phyloP scores from a whole-genome alignment of 208 protist genomes.

The Phytomonas francai region DNA sequence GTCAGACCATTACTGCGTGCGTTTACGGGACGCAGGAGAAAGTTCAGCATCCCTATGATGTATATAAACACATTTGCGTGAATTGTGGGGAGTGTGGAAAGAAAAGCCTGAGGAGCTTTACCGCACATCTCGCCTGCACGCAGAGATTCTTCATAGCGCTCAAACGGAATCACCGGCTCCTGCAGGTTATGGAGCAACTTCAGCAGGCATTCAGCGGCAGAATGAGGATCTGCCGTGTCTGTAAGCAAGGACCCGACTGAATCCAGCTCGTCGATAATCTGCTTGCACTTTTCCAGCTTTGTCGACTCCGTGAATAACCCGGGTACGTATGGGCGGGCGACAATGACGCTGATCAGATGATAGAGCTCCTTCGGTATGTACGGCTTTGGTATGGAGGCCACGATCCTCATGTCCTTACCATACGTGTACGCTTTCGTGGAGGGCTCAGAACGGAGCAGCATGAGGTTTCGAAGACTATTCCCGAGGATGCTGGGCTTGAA shows the following conservation, averaged over 20 bases:
- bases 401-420: not conserved
- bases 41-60: slow-evolving; percentile 77
- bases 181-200: slow-evolving; percentile 67
- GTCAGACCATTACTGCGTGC: slow-evolving; percentile 54
- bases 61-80: slow-evolving; percentile 85
- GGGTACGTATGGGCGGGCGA: slow-evolving; percentile 27
- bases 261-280: slow-evolving; percentile 70
- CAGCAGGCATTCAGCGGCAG: slow-evolving; percentile 59
- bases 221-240: slow-evolving; percentile 29
- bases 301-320: slow-evolving; percentile 58
- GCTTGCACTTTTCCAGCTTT: slow-evolving; percentile 27
- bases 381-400: slow-evolving; percentile 19
- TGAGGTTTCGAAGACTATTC: slow-evolving; percentile 71
- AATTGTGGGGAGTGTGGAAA: slow-evolving; percentile 63
- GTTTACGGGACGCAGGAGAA: slow-evolving; percentile 59
- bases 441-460: slow-evolving; percentile 36
- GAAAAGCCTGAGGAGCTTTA: slow-evolving; percentile 44
- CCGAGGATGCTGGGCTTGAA: slow-evolving; percentile 72
- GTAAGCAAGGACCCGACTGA: slow-evolving; percentile 26
- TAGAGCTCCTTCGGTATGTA: slow-evolving; percentile 87
- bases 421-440: slow-evolving; percentile 57
- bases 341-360: slow-evolving; percentile 62
- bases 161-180: slow-evolving; percentile 73
- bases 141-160: slow-evolving; percentile 47
- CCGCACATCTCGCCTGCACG: slow-evolving; percentile 40